Evolutionary conservation across 305 asterid species (phyloP), one percentile per base, ranked within the genome.

Genomic region (Ajuga reptans): DNA sequence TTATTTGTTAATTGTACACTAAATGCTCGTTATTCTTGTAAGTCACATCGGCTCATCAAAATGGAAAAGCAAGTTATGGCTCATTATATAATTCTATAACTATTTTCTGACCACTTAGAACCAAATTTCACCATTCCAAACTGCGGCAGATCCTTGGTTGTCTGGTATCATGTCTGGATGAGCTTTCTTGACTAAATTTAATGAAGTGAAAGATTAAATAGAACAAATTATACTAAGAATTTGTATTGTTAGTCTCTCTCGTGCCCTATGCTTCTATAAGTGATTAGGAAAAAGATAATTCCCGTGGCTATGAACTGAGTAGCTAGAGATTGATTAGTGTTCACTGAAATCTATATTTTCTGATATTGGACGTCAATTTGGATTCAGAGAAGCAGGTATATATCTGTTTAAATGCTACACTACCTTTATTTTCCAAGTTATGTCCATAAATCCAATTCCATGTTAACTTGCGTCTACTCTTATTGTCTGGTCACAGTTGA

Each of bases 401-500:
- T 5, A 55, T 69, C 51, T 49, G 24, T 21, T 12, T 12, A 6
- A 36, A 45, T 16, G 46, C 10, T 59, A 0, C 12, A 41, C 60
- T 21, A 53, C 36, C 45, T 45, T 12, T 51, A 10, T 12, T 11
- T 66, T 51, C 67, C 71, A 4, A 14, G 12, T 52, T 64, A 29
- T 65, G 46, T 71, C 31, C 66, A 56, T 58, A 24, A 15, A 68
- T 74, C 64, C 42, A 53, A 41, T 45, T 49, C 68, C 64, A 14
- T 54, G 66, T 52, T 78, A 68, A 57, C 71, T 71, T 51, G 59
- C 47, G 57, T 77, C 67, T 55, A 14, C 66, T 60, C 68, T 58
- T 73, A 49, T 39, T 73, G n/a, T 69, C 75, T 62, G 53, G 52
- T 69, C 73, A 52, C 81, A 92, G 98, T 75, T 92, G 78, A 92